Base-by-base conservation (phyloP, 192 early-diverging fungal genomes). In the Entomortierella parvispora region DNA sequence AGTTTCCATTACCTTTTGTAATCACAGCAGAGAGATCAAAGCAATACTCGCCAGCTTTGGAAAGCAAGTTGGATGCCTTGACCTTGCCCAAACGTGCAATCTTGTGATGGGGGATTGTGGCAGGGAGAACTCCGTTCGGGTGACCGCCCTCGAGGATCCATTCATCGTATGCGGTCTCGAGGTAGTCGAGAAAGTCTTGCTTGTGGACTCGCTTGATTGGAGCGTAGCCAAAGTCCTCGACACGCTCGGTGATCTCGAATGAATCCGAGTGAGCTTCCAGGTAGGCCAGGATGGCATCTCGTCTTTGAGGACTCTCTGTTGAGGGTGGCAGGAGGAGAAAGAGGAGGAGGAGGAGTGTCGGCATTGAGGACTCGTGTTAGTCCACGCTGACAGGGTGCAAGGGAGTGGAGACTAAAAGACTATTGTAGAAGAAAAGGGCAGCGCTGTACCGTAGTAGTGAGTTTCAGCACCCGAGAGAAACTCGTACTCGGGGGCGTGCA, bases 191-290 rank as follows among this genome's bases (percentile, higher is more conserved):
- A 62, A 89, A 90, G 20, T 88, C 89, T 20, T 74, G 29, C 15
- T 82, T 64, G 62, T 92, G 91, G 12, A 92, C 83, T 5, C 70
- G 65, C 29, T 81, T 34, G 46, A 92, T 89, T 1, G 88, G 84
- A 9, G 64, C 87, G 14, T 85, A 20, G 8, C 87, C 87, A 79
- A 84, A 84, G 62, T 91, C 89, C 4, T 58, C 62, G 61, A 40
- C 25, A 4, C 63, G n/a, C 40, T 77, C 74, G 1, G 65, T 77
- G 37, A 77, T 37, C 31, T 77, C 65, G 49, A 77, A 77, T 18
- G 50, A 49, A 0, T 68, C 65, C 11, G 55, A 55, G 10, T 77
- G 57, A 0, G 57, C 40, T 22, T 31, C 44, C 29, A 77, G 65
- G 34, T 64, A 77, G 7, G 40, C 23, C 14, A 53, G 65, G 20